phyloP scores from a whole-genome alignment of 768 basidiomycete genomes.

The Boletus reticuloceps region DNA sequence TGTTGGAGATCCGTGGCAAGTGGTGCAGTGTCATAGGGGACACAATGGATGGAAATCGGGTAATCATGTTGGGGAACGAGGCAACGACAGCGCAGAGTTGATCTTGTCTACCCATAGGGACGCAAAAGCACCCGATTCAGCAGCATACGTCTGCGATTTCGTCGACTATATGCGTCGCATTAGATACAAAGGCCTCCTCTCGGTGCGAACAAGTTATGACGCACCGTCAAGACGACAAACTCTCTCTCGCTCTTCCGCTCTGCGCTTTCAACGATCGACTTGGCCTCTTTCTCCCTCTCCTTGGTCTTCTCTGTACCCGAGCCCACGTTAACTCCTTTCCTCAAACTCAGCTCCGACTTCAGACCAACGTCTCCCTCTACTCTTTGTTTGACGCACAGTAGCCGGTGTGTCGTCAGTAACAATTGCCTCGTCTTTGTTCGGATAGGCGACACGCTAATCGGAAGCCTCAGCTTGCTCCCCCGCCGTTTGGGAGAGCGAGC shows the following conservation, averaged over 20 bases:
- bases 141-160: slow-evolving; percentile 45
- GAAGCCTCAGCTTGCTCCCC: slow-evolving; percentile 53
- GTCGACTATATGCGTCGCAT: slow-evolving; percentile 35
- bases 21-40: background rate
- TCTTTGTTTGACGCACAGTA: slow-evolving; percentile 55
- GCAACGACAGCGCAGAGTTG: slow-evolving; percentile 29
- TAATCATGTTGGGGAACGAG: slow-evolving; percentile 4
- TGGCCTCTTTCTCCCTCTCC: slow-evolving; percentile 48
- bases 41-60: background rate
- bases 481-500: slow-evolving; percentile 52
- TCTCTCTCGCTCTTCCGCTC: slow-evolving; percentile 55
- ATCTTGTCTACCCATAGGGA: slow-evolving; percentile 42
- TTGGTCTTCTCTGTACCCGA: slow-evolving; percentile 29
- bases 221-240: slow-evolving; percentile 60
- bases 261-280: slow-evolving; percentile 43
- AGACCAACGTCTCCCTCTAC: slow-evolving; percentile 37
- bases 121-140: slow-evolving; percentile 34
- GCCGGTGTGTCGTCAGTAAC: slow-evolving; percentile 52
- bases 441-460: slow-evolving; percentile 45
- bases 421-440: slow-evolving; percentile 54
- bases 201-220: slow-evolving; percentile 17
- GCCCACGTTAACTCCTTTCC: slow-evolving; percentile 7
- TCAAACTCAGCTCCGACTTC: slow-evolving; percentile 52
- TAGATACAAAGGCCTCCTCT: background rate
- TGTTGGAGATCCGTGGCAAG: background rate